Base-by-base conservation (phyloP, 2,329 filamentous ascomycete species). In the Monosporascus sp. region DNA sequence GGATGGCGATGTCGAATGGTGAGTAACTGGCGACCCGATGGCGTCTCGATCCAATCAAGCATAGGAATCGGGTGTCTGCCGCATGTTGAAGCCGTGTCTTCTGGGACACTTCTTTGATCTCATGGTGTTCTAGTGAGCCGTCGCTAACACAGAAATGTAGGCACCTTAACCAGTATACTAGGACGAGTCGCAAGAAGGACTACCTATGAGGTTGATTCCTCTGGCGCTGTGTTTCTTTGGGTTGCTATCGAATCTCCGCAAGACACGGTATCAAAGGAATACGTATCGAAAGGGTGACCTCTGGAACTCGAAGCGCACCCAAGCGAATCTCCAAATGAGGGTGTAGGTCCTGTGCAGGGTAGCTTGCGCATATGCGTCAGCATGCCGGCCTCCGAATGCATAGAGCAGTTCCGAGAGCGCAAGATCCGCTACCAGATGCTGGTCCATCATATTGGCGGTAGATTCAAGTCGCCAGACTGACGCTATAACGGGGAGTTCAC, bases 141-240 rank as follows among this genome's bases (percentile, higher is more conserved):
- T 27, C 20, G 24, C 43, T 46, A 25, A 27, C 39, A 27, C 39
- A 27, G 4, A 24, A 46, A 6, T 46, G n/a, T 27, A 46, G 43
- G 94, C 88, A 94, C 58, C 78, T 99, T 58, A 95, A 90, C 57
- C 93, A 97, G 68, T 99, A 96, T 71, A 99, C 93, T 8, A 81
- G 94, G 61, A 97, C 93, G 15, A 87, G 88, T 63, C 85, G 86
- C 74, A 97, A 97, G 83, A 97, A 97, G 84, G 90, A 96, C 67
- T 96, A 96, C 67, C 79, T 97, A 51, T 97, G 73, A 84, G 38
- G 20, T 15, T 47, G 22, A 24, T 48, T 8, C 18, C 14, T 37
- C 35, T 20, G 24, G 17, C n/a, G 22, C n/a, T 18, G 14, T 18
- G 18, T 27, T 35, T 48, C 25, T 48, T 27, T 25, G 25, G 25